Percentiles rank a stretch among this genome's conserved stretches.
These are phyloP conservation scores for Salix koriyanagi DNA, from an alignment of 345 rosid genomes.

Conservation along the genomic window DNA sequence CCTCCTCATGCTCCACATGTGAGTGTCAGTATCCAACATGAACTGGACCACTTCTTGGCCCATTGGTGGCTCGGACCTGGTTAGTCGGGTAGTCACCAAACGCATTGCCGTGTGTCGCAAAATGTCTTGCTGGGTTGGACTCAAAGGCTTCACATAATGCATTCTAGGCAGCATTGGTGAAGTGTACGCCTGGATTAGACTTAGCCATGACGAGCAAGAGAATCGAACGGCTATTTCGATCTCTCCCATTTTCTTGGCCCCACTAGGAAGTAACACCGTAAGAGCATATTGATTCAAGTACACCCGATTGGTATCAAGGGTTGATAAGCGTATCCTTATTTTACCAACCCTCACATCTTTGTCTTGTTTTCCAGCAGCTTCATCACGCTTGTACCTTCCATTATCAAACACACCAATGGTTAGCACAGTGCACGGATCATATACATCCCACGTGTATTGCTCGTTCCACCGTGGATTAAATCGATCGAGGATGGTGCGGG, in stretches of 20 bases:
- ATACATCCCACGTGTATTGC: conserved; percentile 90
- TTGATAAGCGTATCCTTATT: conserved; percentile 64
- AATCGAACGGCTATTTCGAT: conserved; percentile 75
- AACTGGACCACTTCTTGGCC: conserved; percentile 86
- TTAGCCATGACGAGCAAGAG: conserved; percentile 74
- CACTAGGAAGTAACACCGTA: conserved; percentile 59
- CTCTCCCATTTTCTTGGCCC: conserved; percentile 87
- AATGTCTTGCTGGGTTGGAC: conserved; percentile 76
- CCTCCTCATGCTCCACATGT: conserved; percentile 88
- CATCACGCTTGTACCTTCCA: conserved; percentile 61
- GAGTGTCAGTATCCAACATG: conserved; percentile 76
- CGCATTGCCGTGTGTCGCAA: conserved; percentile 86
- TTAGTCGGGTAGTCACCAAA: conserved; percentile 58
- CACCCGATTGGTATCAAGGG: conserved; percentile 69
- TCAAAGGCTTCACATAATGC: conserved; percentile 72
- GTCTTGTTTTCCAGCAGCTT: conserved; percentile 44
- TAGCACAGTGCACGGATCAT: conserved; percentile 79
- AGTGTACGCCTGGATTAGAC: conserved; percentile 63
- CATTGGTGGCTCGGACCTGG: conserved; percentile 70
- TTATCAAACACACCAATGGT: conserved; percentile 81
- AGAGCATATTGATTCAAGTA: conserved; percentile 56
- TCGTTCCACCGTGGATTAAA: conserved; percentile 95
- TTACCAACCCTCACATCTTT: conserved; percentile 64
- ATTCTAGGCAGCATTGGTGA: conserved; percentile 75
- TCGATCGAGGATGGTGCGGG: conserved; percentile 73